Evolutionary conservation across 1,139 yeast species (phyloP).

Genomic region (Sugiyamaella novakii): DNA sequence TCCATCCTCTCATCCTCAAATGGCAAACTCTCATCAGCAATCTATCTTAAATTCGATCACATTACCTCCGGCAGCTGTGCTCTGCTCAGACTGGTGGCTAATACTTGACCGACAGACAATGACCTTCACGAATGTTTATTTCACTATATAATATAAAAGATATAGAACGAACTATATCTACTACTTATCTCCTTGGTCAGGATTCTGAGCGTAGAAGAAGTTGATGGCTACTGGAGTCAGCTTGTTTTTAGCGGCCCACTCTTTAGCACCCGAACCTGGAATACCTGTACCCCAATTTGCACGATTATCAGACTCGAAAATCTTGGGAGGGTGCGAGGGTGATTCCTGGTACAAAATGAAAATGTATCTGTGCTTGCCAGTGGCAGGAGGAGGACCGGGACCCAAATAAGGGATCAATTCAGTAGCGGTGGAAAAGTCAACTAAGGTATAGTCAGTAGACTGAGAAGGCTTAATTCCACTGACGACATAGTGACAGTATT

Average conservation of each 20-base stretch:
- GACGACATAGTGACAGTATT: conserved; percentile 75
- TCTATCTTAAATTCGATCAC: too few species aligned
- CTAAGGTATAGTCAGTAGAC: conserved; percentile 40
- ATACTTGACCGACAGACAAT: too few species aligned
- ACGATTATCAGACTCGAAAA: conserved; percentile 56
- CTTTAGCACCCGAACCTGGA: conserved; percentile 74
- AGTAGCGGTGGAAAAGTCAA: conserved; percentile 38
- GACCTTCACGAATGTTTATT: too few species aligned
- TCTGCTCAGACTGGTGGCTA: too few species aligned
- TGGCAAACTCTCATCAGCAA: conserved; percentile 40
- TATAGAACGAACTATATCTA: too few species aligned
- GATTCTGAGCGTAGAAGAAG: conserved; percentile 75
- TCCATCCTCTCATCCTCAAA: conserved; percentile 46
- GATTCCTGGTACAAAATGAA: conserved; percentile 69
- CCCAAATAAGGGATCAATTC: conserved; percentile 59
- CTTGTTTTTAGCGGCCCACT: conserved; percentile 69
- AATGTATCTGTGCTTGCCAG: conserved; percentile 83
- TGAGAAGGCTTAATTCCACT: conserved; percentile 61
- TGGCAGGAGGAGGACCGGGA: conserved; percentile 82
- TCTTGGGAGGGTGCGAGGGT: conserved; percentile 29
- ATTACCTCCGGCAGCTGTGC: background rate
- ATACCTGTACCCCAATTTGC: conserved; percentile 84
- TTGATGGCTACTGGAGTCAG: conserved; percentile 71
- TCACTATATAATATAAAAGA: background rate
- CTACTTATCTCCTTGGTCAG: conserved; percentile 41